Conservation (phyloP, 495 filamentous ascomycete genomes). For the Podospora anserina region DNA sequence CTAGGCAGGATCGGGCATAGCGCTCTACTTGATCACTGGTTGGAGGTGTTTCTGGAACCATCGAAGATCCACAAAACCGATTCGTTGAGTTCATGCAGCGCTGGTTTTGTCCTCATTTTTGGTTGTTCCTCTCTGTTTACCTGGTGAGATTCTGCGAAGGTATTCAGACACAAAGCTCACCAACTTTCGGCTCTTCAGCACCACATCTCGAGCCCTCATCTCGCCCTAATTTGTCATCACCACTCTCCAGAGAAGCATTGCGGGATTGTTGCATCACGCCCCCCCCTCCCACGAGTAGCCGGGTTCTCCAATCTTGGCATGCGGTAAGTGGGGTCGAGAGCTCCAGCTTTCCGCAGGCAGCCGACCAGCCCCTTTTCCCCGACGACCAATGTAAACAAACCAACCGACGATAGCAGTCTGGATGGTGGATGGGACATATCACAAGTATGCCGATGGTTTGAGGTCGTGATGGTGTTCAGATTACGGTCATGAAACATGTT, state of each 20-base stretch:
- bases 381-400: neutral
- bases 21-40: conserved; percentile 3
- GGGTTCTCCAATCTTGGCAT: conserved; percentile 15
- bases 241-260: neutral
- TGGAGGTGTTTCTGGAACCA: conserved; percentile 35
- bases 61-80: conserved; percentile 27
- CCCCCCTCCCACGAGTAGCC: neutral
- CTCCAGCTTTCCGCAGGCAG: neutral
- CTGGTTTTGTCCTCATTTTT: neutral
- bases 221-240: neutral
- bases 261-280: conserved; percentile 14
- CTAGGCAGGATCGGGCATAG: conserved; percentile 27
- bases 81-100: neutral
- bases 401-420: neutral
- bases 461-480: neutral
- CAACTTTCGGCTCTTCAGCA: neutral
- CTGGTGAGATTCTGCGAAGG: neutral
- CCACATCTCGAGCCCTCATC: neutral
- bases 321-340: conserved; percentile 4
- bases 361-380: neutral
- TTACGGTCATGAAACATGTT: neutral
- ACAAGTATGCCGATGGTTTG: neutral
- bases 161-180: neutral
- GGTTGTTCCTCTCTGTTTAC: neutral
- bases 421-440: neutral